Evolutionary conservation across 257 asterid genomes (phyloP), one percentile per base, ranked within the genome.

Genomic region (Cordia subcordata): DNA sequence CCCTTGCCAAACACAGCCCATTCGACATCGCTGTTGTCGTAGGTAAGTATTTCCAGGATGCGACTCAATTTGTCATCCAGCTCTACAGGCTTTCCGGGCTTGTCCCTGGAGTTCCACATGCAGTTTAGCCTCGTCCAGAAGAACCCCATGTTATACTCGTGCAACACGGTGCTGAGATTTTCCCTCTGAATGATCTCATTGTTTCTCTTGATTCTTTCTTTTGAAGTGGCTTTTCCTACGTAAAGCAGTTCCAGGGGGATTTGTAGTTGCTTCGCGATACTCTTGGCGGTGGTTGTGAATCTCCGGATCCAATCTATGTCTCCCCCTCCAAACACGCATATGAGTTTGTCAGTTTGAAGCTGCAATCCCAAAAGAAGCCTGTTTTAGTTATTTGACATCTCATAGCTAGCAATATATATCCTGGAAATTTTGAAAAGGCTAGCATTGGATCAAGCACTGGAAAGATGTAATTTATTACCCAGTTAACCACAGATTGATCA

Each of bases 81-180:
- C 1, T 88, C 97, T 3, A 70, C 82, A 0, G 78, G 64, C 69
- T 73, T 67, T 3, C 88, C 94, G 4, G 75, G 85, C 53, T 88
- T 91, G 33, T 79, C 68, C 75, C 84, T 92, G 9, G 98, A 92
- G 75, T 84, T 80, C 95, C 95, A 89, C 97, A 93, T 88, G 90
- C 99, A 86, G 38, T 80, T 81, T 0, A 92, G 79, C 70, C 99
- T 53, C 64, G 75, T 82, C 99, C 99, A 93, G 61, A 93, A 93
- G 81, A 70, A 88, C 95, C 97, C 89, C 10, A 86, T 62, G 12
- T 78, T 67, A 21, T 59, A 61, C 17, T 77, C 82, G 4, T 85
- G 69, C 55, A 84, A 74, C 13, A 77, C 69, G 51, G 80, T 77
- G 81, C 99, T 86, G 11, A 93, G 75, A 0, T 76, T 74, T 55